phyloP scores from a whole-genome alignment of 116 monocot species.

The Dioscorea cayenensis region DNA sequence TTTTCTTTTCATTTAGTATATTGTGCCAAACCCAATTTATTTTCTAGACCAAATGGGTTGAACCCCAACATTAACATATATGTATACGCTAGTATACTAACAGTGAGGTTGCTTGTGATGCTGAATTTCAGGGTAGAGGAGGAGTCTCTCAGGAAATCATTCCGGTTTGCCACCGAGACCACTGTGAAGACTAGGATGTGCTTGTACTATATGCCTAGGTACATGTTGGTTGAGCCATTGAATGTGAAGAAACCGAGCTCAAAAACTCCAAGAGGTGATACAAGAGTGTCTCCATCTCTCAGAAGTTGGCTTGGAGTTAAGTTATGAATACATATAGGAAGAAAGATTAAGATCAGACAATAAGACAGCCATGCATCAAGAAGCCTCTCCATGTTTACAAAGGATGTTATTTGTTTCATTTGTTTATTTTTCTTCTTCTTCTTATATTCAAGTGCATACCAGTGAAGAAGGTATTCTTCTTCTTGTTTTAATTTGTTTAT shows the following conservation, averaged over 20 bases:
- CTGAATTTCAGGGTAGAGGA: slow-evolving; percentile 9
- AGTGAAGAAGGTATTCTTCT: no score
- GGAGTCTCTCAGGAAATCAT: slow-evolving; percentile 7
- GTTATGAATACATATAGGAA: neutral
- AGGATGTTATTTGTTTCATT: no score
- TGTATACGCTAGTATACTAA: no score
- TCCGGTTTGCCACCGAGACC: slow-evolving; percentile 42
- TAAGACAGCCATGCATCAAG: neutral
- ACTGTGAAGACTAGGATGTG: slow-evolving; percentile 10
- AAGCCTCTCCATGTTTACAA: no score
- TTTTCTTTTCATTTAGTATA: no score
- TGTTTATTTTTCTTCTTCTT: no score
- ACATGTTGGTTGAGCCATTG: slow-evolving; percentile 11
- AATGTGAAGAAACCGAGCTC: slow-evolving; percentile 21
- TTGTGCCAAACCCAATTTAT: no score
- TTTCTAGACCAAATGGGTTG: no score
- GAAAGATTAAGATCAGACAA: neutral
- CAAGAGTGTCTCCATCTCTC: slow-evolving; percentile 2
- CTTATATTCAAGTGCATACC: no score
- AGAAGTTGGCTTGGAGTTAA: slow-evolving; percentile 8
- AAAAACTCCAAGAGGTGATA: slow-evolving; percentile 6
- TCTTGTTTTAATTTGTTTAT: no score
- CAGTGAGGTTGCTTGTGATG: no score
- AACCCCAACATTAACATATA: no score
- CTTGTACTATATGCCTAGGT: slow-evolving; percentile 43